Evolutionary conservation across 1,139 yeast genomes (phyloP).

Genomic region (Hanseniaspora uvarum): DNA sequence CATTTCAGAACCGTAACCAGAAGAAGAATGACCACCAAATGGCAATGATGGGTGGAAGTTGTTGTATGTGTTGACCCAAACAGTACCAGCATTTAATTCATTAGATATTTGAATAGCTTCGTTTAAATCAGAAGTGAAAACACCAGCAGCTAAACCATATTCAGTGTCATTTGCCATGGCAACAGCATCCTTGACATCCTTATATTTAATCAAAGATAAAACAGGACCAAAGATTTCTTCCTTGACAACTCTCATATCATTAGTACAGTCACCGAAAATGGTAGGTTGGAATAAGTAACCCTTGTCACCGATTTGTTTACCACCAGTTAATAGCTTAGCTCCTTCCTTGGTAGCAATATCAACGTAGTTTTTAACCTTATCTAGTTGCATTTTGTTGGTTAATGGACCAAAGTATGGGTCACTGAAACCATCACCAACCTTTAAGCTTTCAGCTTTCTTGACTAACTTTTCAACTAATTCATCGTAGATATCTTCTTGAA

Average conservation of each 20-base stretch:
- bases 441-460: conserved; percentile 56
- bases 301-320: conserved; percentile 46
- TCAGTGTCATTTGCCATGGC: conserved; percentile 51
- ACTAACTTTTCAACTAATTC: conserved; percentile 43
- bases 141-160: conserved; percentile 67
- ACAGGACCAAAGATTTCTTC: conserved; percentile 85
- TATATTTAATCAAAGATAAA: conserved; percentile 55
- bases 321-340: conserved; percentile 52
- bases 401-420: conserved; percentile 58
- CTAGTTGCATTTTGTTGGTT: conserved; percentile 48
- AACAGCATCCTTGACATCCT: conserved; percentile 53
- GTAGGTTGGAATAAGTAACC: conserved; percentile 74
- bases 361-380: conserved; percentile 49
- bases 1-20: conserved; percentile 69
- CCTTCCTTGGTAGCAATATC: conserved; percentile 50
- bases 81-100: conserved; percentile 59
- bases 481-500: conserved; percentile 54
- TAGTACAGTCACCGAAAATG: conserved; percentile 61
- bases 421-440: conserved; percentile 67
- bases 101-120: conserved; percentile 50
- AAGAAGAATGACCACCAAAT: conserved; percentile 55
- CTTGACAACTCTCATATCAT: conserved; percentile 53
- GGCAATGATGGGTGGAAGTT: conserved; percentile 50
- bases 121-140: conserved; percentile 51
- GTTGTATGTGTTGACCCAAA: conserved; percentile 49